A percentile compares a stretch with the other conserved stretches of the same genome.
phyloP scores from a whole-genome alignment of 305 asterid genomes.

The Solanum aculeatissimum region DNA sequence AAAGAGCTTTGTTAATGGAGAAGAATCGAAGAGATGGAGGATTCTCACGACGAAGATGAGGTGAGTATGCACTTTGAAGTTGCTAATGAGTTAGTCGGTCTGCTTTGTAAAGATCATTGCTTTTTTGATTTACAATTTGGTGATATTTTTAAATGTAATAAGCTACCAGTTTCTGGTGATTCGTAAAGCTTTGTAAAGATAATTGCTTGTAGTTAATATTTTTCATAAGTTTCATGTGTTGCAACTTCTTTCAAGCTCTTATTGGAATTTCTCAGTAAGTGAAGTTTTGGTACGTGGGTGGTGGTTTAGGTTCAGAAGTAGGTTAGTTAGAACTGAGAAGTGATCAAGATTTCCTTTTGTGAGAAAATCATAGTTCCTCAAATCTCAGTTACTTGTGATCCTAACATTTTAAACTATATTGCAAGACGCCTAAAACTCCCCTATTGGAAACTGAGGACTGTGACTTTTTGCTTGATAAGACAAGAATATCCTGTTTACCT shows the following conservation, averaged over 20 bases:
- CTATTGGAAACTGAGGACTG: background rate
- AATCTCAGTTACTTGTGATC: background rate
- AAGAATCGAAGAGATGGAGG: slow-evolving; percentile 47
- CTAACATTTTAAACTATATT: background rate
- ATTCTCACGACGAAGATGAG: slow-evolving; percentile 50
- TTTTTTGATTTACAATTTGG: background rate
- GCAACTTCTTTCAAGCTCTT: background rate
- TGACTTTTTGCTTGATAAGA: background rate
- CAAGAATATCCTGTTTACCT: background rate
- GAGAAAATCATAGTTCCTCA: background rate
- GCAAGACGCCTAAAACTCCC: background rate
- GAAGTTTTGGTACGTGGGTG: background rate
- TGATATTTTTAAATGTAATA: background rate
- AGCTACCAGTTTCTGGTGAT: background rate
- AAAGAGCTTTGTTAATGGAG: slow-evolving; percentile 48
- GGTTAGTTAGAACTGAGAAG: background rate
- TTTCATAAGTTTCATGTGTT: background rate
- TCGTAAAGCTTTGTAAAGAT: background rate
- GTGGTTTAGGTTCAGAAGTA: background rate
- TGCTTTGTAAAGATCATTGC: background rate
- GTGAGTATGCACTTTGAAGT: background rate
- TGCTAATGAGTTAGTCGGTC: background rate
- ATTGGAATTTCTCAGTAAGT: background rate
- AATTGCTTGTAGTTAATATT: background rate
- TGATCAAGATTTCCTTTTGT: background rate